phyloP scores from a whole-genome alignment of 106 monocot genomes.

The Narthecium ossifragum region DNA sequence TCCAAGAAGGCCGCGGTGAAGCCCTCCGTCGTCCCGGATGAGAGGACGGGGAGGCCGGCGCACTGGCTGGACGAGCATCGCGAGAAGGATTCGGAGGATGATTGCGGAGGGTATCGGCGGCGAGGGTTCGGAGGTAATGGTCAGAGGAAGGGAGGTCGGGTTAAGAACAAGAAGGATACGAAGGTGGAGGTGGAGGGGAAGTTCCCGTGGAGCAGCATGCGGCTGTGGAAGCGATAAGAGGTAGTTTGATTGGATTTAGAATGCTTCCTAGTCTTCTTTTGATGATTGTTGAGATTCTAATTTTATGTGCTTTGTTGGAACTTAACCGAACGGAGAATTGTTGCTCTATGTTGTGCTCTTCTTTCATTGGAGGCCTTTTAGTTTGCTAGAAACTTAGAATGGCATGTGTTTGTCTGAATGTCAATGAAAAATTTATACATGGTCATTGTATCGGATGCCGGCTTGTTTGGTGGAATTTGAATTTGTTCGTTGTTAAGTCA shows the following conservation, averaged over 20 bases:
- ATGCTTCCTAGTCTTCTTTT: too few relatives aligned
- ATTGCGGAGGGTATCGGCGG: slow-evolving; percentile 10
- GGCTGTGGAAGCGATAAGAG: background rate
- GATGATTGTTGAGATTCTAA: too few relatives aligned
- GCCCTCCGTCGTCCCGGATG: slow-evolving; percentile 30
- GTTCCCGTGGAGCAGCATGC: background rate
- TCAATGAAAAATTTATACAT: too few relatives aligned
- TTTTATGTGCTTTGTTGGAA: too few relatives aligned
- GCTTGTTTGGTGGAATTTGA: too few relatives aligned
- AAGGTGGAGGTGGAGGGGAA: background rate
- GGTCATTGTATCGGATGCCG: too few relatives aligned
- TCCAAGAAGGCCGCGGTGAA: slow-evolving; percentile 16
- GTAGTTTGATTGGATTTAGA: background rate
- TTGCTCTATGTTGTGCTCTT: too few relatives aligned
- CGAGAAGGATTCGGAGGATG: background rate
- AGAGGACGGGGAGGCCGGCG: slow-evolving; percentile 8
- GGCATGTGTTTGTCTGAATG: too few relatives aligned
- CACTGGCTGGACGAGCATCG: slow-evolving; percentile 40
- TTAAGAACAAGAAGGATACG: background rate
- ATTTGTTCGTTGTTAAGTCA: too few relatives aligned
- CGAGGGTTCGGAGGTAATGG: background rate
- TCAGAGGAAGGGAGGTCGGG: background rate
- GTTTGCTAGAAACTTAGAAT: too few relatives aligned
- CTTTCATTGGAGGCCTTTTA: too few relatives aligned
- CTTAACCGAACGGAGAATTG: too few relatives aligned